These are phyloP conservation scores for Aspergillus japonicus DNA, from an alignment of 2,329 filamentous ascomycete species.

Conservation along the genomic window DNA sequence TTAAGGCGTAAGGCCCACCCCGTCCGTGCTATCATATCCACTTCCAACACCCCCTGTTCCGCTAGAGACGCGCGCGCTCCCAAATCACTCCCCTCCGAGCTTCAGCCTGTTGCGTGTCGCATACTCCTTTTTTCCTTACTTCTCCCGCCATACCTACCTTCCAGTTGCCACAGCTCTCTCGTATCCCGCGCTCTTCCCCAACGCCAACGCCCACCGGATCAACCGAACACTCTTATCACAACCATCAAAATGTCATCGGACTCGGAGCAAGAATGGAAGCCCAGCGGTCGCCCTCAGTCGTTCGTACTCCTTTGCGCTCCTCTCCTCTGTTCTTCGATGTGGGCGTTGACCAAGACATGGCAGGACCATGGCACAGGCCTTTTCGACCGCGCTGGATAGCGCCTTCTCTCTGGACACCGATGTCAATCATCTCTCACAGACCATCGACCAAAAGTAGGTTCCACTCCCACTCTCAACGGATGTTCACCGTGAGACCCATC, in stretches of 20 bases:
- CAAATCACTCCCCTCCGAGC: constrained; percentile 3
- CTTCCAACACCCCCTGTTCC: constrained; percentile 9
- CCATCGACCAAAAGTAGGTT: constrained; percentile 77
- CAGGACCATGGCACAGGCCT: constrained; percentile 84
- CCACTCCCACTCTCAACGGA: not conserved
- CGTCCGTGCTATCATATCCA: constrained; percentile 10
- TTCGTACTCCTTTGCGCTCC: constrained; percentile 51
- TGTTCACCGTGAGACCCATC: not conserved
- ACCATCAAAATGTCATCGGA: constrained; percentile 52
- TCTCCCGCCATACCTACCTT: not conserved
- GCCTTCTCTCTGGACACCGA: constrained; percentile 85
- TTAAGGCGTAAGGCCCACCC: constrained; percentile 5
- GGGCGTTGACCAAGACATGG: constrained; percentile 24
- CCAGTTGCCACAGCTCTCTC: not conserved
- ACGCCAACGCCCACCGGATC: not conserved
- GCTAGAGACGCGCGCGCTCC: constrained; percentile 7
- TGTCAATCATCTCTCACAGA: constrained; percentile 69
- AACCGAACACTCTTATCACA: not conserved
- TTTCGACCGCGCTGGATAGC: constrained; percentile 81
- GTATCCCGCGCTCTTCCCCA: constrained; percentile 2
- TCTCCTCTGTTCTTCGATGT: constrained; percentile 9
- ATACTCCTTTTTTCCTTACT: constrained; percentile 7
- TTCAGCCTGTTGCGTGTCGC: constrained; percentile 6
- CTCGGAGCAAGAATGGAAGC: constrained; percentile 75
- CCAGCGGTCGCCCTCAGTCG: constrained; percentile 79